Base-by-base conservation (phyloP, 192 early-diverging fungal species). In the Mortierella claussenii region DNA sequence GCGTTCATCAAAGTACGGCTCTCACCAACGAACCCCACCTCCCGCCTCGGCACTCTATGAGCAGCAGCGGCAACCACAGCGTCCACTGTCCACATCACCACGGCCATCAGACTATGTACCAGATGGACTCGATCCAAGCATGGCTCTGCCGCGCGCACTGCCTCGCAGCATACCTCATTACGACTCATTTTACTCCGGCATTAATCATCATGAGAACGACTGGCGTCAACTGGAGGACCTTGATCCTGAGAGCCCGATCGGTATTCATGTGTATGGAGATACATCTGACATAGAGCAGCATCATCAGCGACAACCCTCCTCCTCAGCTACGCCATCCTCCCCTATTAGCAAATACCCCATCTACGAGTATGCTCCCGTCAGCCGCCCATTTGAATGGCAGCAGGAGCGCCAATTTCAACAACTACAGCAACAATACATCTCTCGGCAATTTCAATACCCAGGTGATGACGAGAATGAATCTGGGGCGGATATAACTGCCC, bases 111-210 rank as follows among this genome's bases (percentile, higher is more conserved):
- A 76, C 21, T 27, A 20, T 40, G 24, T 55, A 2, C 73, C 64
- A 23, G 73, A 56, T 47, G 73, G 73, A 11, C 47, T 76, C 13
- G 73, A 76, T n/a, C 73, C 73, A 43, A 28, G 30, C 36, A 66
- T 76, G 52, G 73, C 73, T n/a, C 32, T 76, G 8, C 73, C 73
- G 27, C 23, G 73, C n/a, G 73, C 64, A 5, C 31, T 76, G 23
- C 73, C 73, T 45, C 65, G 64, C 18, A 62, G 31, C 13, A 43
- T 34, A 26, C 21, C 44, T 21, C 57, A 62, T 51, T 58, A 30
- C 27, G 73, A 76, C 28, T 76, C 73, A 20, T 67, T 76, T 33
- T 76, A 67, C 20, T 67, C 73, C n/a, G 73, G 73, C 23, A 76
- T 76, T 44, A 65, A 65, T 24, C 50, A 66, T 28, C 50, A 66